phyloP scores from a whole-genome alignment of 2,329 filamentous ascomycete species.

The Claviceps citrina region DNA sequence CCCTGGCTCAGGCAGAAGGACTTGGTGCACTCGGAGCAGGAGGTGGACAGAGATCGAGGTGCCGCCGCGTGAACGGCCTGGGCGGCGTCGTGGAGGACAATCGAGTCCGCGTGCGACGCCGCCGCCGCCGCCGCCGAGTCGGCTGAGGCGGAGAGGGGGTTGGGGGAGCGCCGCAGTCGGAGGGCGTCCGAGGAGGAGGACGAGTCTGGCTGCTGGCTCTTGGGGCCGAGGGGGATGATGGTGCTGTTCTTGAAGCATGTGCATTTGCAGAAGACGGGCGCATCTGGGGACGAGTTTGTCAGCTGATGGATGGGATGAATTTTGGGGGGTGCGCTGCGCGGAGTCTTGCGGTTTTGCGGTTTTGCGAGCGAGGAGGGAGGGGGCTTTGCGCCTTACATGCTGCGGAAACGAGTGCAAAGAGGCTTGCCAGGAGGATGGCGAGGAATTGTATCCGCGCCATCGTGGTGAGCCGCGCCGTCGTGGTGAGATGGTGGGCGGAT shows the following conservation, averaged over 20 bases:
- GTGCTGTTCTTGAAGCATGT: slow-evolving; percentile 56
- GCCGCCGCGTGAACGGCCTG: slow-evolving; percentile 4
- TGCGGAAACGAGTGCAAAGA: slow-evolving; percentile 24
- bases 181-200: slow-evolving; percentile 9
- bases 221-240: slow-evolving; percentile 44
- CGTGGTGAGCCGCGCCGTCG: slow-evolving; percentile 22
- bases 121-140: slow-evolving; percentile 3
- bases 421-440: slow-evolving; percentile 20
- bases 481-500: slow-evolving; percentile 1
- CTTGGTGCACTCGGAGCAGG: slow-evolving; percentile 48
- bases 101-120: not conserved
- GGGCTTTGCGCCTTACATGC: no score
- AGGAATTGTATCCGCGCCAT: slow-evolving; percentile 27
- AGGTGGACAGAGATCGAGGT: slow-evolving; percentile 26
- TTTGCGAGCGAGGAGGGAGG: no score
- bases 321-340: no score
- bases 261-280: slow-evolving; percentile 54
- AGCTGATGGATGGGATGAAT: slow-evolving; percentile 11
- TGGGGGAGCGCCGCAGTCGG: slow-evolving; percentile 10
- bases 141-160: slow-evolving; percentile 9
- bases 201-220: slow-evolving; percentile 17
- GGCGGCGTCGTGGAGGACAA: not conserved
- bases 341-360: no score
- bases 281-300: slow-evolving; percentile 24
- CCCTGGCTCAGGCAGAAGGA: slow-evolving; percentile 45